Percentiles rank a stretch among this genome's conserved stretches.
Evolutionary conservation across 179 eudicot species (phyloP).

Genomic region (Camellia oleifera): DNA sequence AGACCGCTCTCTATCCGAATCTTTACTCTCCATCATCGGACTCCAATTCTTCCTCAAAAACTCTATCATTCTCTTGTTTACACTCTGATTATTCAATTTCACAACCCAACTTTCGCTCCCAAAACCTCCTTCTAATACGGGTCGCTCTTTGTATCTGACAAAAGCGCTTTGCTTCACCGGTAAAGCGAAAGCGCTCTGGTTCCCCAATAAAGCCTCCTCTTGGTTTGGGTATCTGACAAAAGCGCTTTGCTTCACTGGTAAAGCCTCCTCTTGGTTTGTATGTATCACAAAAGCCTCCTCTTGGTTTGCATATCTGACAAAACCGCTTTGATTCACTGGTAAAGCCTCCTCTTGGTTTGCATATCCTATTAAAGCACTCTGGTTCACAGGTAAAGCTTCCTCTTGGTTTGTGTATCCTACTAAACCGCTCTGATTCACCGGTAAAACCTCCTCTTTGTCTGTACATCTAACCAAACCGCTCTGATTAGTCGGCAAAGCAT

Average conservation of each 20-base stretch:
- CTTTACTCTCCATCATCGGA: neutral
- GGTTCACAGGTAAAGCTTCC: neutral
- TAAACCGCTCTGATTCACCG: constrained; percentile 23
- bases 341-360: neutral
- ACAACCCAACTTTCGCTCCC: neutral
- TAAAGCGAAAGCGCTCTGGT: neutral
- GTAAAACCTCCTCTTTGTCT: neutral
- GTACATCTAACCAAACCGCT: no score
- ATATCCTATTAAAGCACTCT: no score
- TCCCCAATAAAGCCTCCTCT: neutral
- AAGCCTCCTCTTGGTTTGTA: neutral
- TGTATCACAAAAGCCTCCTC: neutral
- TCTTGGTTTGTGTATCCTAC: neutral
- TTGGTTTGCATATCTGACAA: constrained; percentile 6
- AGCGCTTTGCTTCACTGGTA: constrained; percentile 19
- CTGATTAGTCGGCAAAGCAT: neutral
- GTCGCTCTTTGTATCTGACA: neutral
- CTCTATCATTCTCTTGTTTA: constrained; percentile 35
- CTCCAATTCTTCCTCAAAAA: constrained; percentile 26
- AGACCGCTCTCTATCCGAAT: constrained; percentile 24
- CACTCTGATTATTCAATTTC: neutral
- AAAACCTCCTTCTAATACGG: neutral
- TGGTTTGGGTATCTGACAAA: constrained; percentile 12
- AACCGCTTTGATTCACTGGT: constrained; percentile 22
- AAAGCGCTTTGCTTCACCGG: constrained; percentile 22